These are phyloP conservation scores for Taphrina sp. DNA, from an alignment of 1,139 yeast genomes.

Conservation along the genomic window DNA sequence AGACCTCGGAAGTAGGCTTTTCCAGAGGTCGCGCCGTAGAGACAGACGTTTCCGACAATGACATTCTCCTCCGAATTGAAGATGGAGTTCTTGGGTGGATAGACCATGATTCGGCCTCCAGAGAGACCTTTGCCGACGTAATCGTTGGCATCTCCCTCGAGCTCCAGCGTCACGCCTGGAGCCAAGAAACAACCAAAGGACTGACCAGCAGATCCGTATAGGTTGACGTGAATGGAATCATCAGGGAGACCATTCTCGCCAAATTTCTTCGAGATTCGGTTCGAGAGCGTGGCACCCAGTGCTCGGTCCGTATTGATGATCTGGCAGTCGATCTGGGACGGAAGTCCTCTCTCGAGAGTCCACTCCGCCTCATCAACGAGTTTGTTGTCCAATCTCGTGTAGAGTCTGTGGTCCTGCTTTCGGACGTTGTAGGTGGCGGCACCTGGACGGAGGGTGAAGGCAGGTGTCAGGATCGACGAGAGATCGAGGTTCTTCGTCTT, in stretches of 20 bases:
- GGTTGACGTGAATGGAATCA: slow-evolving; percentile 91
- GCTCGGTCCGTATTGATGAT: slow-evolving; percentile 96
- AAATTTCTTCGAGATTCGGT: slow-evolving; percentile 86
- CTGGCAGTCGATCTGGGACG: slow-evolving; percentile 88
- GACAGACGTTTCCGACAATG: slow-evolving; percentile 93
- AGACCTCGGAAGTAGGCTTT: slow-evolving; percentile 91
- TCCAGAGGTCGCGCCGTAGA: slow-evolving; percentile 97
- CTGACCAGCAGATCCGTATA: slow-evolving; percentile 94
- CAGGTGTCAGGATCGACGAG: slow-evolving; percentile 92
- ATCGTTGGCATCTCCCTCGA: slow-evolving; percentile 97
- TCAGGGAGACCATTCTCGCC: slow-evolving; percentile 94
- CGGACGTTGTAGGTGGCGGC: slow-evolving; percentile 90
- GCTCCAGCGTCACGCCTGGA: slow-evolving; percentile 89
- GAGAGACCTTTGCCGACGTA: slow-evolving; percentile 96
- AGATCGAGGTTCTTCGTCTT: slow-evolving; percentile 90
- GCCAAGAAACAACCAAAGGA: slow-evolving; percentile 98
- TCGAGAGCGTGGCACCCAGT: slow-evolving; percentile 88
- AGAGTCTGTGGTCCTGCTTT: slow-evolving; percentile 91
- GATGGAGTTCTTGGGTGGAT: slow-evolving; percentile 78
- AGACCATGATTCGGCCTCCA: slow-evolving; percentile 89
- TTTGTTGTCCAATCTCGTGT: slow-evolving; percentile 90
- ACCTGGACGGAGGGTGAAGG: slow-evolving; percentile 96
- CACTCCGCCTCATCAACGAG: slow-evolving; percentile 92
- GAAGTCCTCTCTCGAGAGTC: slow-evolving; percentile 89
- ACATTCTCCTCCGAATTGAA: slow-evolving; percentile 96